Conservation (phyloP, 768 basidiomycete species). For the Phlebiopsis flavidoalba region DNA sequence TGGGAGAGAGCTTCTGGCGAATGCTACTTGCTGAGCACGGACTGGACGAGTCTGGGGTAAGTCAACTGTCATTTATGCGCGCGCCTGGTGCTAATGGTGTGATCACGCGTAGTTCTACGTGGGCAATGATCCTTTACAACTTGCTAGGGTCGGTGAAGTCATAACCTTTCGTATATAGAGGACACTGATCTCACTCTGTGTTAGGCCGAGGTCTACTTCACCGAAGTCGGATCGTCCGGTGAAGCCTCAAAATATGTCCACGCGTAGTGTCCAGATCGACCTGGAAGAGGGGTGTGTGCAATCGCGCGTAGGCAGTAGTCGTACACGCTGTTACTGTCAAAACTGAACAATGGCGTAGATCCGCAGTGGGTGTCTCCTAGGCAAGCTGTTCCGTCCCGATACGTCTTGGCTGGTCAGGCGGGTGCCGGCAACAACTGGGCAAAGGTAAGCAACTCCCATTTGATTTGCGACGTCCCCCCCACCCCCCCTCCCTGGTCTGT, state of each 20-base stretch:
- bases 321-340: not conserved
- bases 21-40: conserved; percentile 87
- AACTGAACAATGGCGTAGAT: conserved; percentile 36
- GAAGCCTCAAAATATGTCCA: conserved; percentile 72
- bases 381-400: conserved; percentile 80
- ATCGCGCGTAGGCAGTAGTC: conserved; percentile 50
- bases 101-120: conserved; percentile 47
- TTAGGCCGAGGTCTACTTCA: conserved; percentile 81
- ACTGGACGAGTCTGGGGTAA: conserved; percentile 64
- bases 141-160: conserved; percentile 52
- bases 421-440: conserved; percentile 94
- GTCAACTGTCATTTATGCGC: conserved; percentile 3
- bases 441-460: conserved; percentile 39
- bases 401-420: conserved; percentile 62
- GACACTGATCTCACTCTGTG: not conserved
- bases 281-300: conserved; percentile 83
- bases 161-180: not conserved
- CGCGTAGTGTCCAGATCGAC: conserved; percentile 87
- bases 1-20: conserved; percentile 87
- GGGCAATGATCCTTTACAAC: conserved; percentile 70
- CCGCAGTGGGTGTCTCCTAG: conserved; percentile 63
- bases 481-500: no score
- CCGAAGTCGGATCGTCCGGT: conserved; percentile 48
- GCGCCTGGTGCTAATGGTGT: not conserved
- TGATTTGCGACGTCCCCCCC: not conserved